These are phyloP conservation scores for Lachnellula occidentalis DNA, from an alignment of 2,329 filamentous ascomycete species.

Conservation along the genomic window DNA sequence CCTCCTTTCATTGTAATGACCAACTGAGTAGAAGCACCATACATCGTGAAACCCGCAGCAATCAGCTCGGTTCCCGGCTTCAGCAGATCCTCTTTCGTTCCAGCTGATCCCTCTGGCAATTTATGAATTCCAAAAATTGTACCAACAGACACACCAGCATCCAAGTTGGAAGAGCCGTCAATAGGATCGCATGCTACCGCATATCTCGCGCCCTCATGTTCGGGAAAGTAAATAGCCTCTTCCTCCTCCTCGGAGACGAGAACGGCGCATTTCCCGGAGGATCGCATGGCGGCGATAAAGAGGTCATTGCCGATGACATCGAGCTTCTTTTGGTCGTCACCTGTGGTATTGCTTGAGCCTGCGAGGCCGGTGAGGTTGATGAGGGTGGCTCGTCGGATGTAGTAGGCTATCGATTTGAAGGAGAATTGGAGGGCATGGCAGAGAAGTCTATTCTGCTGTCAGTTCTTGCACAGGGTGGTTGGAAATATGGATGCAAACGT, in stretches of 20 bases:
- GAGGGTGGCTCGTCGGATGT: slow-evolving; percentile 90
- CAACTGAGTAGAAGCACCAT: slow-evolving; percentile 91
- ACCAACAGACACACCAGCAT: slow-evolving; percentile 94
- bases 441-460: slow-evolving; percentile 58
- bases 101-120: slow-evolving; percentile 68
- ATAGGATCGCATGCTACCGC: slow-evolving; percentile 97
- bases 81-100: slow-evolving; percentile 79
- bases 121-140: slow-evolving; percentile 96
- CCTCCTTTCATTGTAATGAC: slow-evolving; percentile 96
- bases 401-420: slow-evolving; percentile 99
- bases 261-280: slow-evolving; percentile 82
- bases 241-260: slow-evolving; percentile 99
- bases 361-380: slow-evolving; percentile 95
- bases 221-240: slow-evolving; percentile 78
- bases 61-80: slow-evolving; percentile 86
- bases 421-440: slow-evolving; percentile 98
- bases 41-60: slow-evolving; percentile 99
- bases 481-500: slow-evolving; percentile 57
- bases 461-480: slow-evolving; percentile 4
- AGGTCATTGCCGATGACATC: slow-evolving; percentile 98
- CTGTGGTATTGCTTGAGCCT: slow-evolving; percentile 89
- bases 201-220: slow-evolving; percentile 73
- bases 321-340: slow-evolving; percentile 99
- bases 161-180: slow-evolving; percentile 94
- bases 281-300: slow-evolving; percentile 92